Base-by-base conservation (phyloP, 129 eudicot genomes). In the Arctium minus region DNA sequence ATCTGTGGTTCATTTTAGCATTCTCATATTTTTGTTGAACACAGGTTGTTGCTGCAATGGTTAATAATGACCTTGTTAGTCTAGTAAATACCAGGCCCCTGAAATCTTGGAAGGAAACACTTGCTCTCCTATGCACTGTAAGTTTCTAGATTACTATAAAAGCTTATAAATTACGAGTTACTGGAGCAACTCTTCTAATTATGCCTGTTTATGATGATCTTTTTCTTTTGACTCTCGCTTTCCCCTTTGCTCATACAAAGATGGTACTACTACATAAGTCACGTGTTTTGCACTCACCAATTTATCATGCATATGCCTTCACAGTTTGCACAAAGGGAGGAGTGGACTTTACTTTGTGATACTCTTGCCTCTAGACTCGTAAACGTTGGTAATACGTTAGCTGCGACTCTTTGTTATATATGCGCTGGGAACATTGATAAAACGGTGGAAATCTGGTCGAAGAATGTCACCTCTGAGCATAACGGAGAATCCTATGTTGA, bases 11-110 rank as follows among this genome's bases (percentile, higher is more conserved):
- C 40, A 62, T 12, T 50, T 35, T 27, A 42, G 39, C 64, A 37
- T 32, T 22, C 33, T 12, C 68, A 36, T 32, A 29, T 82, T 42
- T 8, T 82, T 29, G 50, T 40, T 73, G 48, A 29, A 72, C 32
- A 37, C 92, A 96, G 99, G 92, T 96, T 89, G 96, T 96, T 81
- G 82, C 96, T 76, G 98, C 99, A 27, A 92, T 96, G 98, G 97
- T 92, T 50, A 93, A 93, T 85, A 91, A 92, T 84, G 99, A 96
- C 78, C 89, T 96, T 42, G 90, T 89, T 88, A 92, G 94, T 90
- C 92, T 96, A 39, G 97, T 94, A 29, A 93, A 90, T 50, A 84
- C 89, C 77, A 92, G 99, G 87, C 99, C 99, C 22, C 85, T 96
- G 53, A 93, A 90, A 75, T 91, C 93, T 12, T 96, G 99, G 99